These are phyloP conservation scores for Thelonectria blattea DNA, from an alignment of 2,329 filamentous ascomycete genomes.

Conservation along the genomic window DNA sequence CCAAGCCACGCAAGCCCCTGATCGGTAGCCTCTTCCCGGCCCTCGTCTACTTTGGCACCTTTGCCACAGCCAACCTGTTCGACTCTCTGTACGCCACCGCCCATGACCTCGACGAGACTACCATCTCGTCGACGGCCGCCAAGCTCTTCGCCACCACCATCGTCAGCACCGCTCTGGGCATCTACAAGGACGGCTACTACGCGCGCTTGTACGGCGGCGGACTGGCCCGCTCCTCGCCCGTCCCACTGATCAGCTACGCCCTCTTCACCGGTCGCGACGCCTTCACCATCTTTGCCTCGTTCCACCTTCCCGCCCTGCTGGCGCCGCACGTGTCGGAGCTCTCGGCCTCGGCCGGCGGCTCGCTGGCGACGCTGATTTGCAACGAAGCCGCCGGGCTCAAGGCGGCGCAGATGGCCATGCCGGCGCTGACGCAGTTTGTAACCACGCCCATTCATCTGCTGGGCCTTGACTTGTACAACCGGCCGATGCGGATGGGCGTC, in stretches of 20 bases:
- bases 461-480: slow-evolving; percentile 31
- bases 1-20: slow-evolving; percentile 30
- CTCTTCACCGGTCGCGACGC: slow-evolving; percentile 34
- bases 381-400: slow-evolving; percentile 34
- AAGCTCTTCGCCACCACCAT: slow-evolving; percentile 35
- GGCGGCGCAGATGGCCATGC: slow-evolving; percentile 33
- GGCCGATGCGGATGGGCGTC: slow-evolving; percentile 25
- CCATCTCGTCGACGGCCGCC: slow-evolving; percentile 30
- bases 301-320: slow-evolving; percentile 34
- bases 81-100: slow-evolving; percentile 32
- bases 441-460: slow-evolving; percentile 36
- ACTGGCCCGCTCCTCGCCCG: slow-evolving; percentile 22
- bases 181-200: slow-evolving; percentile 36
- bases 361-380: slow-evolving; percentile 27
- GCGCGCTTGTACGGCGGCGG: slow-evolving; percentile 16
- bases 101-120: slow-evolving; percentile 25
- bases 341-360: slow-evolving; percentile 24
- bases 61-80: slow-evolving; percentile 36
- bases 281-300: slow-evolving; percentile 35
- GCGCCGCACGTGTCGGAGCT: slow-evolving; percentile 34
- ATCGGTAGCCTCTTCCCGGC: slow-evolving; percentile 33
- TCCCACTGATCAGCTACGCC: slow-evolving; percentile 31
- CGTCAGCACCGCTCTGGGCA: slow-evolving; percentile 30
- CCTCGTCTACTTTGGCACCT: slow-evolving; percentile 38
- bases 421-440: slow-evolving; percentile 31